Evolutionary conservation across 768 basidiomycete species (phyloP), one percentile per base, ranked within the genome.

Genomic region (Lactarius hengduanensis): DNA sequence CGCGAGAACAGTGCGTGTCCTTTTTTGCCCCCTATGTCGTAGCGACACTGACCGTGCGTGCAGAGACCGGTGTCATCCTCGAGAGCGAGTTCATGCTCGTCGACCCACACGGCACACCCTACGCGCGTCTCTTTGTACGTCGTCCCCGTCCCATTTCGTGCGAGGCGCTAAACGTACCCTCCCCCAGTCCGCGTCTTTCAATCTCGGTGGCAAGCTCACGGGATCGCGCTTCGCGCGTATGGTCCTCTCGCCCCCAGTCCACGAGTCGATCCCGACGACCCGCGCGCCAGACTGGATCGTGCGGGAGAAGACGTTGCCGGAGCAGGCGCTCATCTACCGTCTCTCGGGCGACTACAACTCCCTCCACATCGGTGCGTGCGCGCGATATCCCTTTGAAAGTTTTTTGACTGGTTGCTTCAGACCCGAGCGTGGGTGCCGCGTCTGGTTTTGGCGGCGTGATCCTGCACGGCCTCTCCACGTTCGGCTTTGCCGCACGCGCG

Each of bases 371-470:
- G 80, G 81, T 82, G 36, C 36, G 32, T 9, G 32, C 32, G 32
- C 32, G 32, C 34, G 34, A 34, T 32, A 32, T 32, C 30, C 30
- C 30, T 32, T 32, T 32, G 30, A 32, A 32, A 7, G 3, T 32
- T 32, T 34, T 34, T 34, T 34, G 3, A 40, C 41, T 28, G 38
- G 26, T 57, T 10, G 32, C 41, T 20, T 43, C 45, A 90, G 92
- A 94, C 78, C 91, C 92, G 1, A 75, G 72, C 16, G 85, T 91
- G 45, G 93, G 92, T n/a, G 74, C 85, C 69, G 80, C 79, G 9
- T 81, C 86, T 20, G 91, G 92, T 13, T 94, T 96, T 72, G 91
- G 91, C 2, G 93, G 88, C 57, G 86, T 89, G 43, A 94, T 96
- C 71, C 82, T 95, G 3, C 93, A 96, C 73, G 93, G 93, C 34